A percentile compares a stretch with the other conserved stretches of the same genome.
Evolutionary conservation across 768 basidiomycete genomes (phyloP).

Genomic region (Suillus plorans): DNA sequence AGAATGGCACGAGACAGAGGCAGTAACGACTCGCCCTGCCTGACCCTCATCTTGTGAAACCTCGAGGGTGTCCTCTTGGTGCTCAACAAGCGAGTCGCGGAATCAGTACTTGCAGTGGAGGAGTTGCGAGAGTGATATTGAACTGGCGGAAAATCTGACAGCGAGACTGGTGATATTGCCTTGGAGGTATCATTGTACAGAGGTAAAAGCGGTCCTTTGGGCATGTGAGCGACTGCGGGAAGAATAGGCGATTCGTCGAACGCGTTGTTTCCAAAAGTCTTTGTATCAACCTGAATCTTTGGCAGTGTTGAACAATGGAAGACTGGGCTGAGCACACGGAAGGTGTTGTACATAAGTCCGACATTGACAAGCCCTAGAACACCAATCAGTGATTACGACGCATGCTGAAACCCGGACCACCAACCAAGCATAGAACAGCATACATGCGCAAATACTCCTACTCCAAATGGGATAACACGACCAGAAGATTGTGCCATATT

Average conservation of each 20-base stretch:
- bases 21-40: not conserved
- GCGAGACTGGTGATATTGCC: not conserved
- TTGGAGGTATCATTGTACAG: constrained; percentile 1
- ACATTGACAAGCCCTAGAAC: constrained; percentile 62
- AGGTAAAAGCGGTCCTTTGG: constrained; percentile 2
- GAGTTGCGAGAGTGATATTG: constrained; percentile 12
- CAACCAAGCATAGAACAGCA: constrained; percentile 57
- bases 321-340: constrained; percentile 57
- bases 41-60: constrained; percentile 7
- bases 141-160: constrained; percentile 4
- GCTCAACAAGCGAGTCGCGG: constrained; percentile 13
- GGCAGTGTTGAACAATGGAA: constrained; percentile 34
- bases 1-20: not conserved
- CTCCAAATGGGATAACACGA: constrained; percentile 43
- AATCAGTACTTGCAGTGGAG: constrained; percentile 20
- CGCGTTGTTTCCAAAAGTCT: constrained; percentile 24
- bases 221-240: constrained; percentile 8
- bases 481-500: constrained; percentile 50
- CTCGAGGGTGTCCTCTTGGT: constrained; percentile 12
- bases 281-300: constrained; percentile 12
- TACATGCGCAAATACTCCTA: constrained; percentile 48
- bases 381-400: not conserved
- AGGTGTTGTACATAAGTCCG: constrained; percentile 64
- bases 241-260: constrained; percentile 21
- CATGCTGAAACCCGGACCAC: constrained; percentile 15